Conservation (phyloP, 371 early-diverging fungal species). For the Mortierella sp. region DNA sequence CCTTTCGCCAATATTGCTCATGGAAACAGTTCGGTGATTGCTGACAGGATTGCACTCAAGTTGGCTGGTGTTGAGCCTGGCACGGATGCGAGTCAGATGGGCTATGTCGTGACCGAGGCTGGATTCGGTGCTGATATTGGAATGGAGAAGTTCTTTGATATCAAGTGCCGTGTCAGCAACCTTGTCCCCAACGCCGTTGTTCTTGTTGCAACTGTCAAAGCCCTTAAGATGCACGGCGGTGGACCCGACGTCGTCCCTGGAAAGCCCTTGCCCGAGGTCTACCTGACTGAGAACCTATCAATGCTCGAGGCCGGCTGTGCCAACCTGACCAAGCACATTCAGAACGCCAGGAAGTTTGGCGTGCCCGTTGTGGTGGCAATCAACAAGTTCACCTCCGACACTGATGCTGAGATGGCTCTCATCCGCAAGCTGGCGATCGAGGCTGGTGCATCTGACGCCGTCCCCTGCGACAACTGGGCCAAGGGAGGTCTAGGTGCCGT, state of each 20-base stretch:
- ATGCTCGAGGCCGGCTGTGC: conserved; percentile 86
- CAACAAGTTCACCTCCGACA: conserved; percentile 93
- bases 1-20: conserved; percentile 99
- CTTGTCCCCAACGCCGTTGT: conserved; percentile 94
- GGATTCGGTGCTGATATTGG: conserved; percentile 99
- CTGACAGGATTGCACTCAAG: conserved; percentile 95
- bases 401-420: conserved; percentile 87
- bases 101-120: conserved; percentile 97
- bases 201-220: conserved; percentile 95
- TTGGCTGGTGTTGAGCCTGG: conserved; percentile 81
- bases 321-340: conserved; percentile 91
- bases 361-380: conserved; percentile 95
- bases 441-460: conserved; percentile 92
- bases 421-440: conserved; percentile 78
- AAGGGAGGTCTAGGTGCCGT: conserved; percentile 93
- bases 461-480: conserved; percentile 93
- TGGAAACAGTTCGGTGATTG: conserved; percentile 95
- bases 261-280: conserved; percentile 89
- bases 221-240: conserved; percentile 98
- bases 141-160: conserved; percentile 98
- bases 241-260: conserved; percentile 97
- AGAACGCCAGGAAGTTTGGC: conserved; percentile 92
- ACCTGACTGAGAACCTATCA: conserved; percentile 87
- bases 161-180: conserved; percentile 95
- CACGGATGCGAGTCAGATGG: conserved; percentile 72